These are phyloP conservation scores for Fusarium bactridioides DNA, from an alignment of 2,329 filamentous ascomycete species.

Conservation along the genomic window DNA sequence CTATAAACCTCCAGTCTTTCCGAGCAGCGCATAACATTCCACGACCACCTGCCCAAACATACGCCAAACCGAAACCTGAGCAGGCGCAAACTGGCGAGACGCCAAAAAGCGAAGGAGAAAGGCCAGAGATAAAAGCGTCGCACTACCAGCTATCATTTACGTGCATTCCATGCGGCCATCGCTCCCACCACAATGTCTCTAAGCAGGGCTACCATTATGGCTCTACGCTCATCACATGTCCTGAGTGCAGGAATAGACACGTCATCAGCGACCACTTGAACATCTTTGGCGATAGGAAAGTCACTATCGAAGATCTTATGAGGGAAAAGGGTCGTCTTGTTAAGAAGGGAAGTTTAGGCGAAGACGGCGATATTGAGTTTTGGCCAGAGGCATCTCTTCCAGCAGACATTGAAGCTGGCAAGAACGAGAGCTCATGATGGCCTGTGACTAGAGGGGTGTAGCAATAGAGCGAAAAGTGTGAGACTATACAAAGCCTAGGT, in stretches of 20 bases:
- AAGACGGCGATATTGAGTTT: conserved; percentile 89
- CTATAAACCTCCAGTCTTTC: conserved; percentile 16
- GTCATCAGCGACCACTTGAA: conserved; percentile 88
- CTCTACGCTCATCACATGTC: conserved; percentile 88
- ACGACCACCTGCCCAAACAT: conserved; percentile 39
- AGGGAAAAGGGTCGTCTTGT: conserved; percentile 77
- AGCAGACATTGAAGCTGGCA: conserved; percentile 29
- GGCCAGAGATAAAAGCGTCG: conserved; percentile 57
- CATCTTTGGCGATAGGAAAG: conserved; percentile 75
- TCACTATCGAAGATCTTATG: conserved; percentile 82
- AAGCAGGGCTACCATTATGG: conserved; percentile 96
- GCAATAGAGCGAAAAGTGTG: neutral
- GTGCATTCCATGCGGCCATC: conserved; percentile 81
- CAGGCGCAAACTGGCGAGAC: conserved; percentile 20
- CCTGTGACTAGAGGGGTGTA: neutral
- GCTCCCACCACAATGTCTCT: conserved; percentile 85
- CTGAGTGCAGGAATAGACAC: conserved; percentile 84
- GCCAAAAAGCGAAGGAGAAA: conserved; percentile 42
- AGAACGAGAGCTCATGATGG: conserved; percentile 10
- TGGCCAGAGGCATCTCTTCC: conserved; percentile 74
- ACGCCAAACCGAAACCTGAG: conserved; percentile 17
- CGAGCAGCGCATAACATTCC: conserved; percentile 50
- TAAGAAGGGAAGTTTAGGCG: conserved; percentile 74
- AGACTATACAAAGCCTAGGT: conserved; percentile 27
- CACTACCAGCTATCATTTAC: conserved; percentile 92